These are phyloP conservation scores for Rubus idaeus DNA, from an alignment of 306 rosid species.

Conservation along the genomic window DNA sequence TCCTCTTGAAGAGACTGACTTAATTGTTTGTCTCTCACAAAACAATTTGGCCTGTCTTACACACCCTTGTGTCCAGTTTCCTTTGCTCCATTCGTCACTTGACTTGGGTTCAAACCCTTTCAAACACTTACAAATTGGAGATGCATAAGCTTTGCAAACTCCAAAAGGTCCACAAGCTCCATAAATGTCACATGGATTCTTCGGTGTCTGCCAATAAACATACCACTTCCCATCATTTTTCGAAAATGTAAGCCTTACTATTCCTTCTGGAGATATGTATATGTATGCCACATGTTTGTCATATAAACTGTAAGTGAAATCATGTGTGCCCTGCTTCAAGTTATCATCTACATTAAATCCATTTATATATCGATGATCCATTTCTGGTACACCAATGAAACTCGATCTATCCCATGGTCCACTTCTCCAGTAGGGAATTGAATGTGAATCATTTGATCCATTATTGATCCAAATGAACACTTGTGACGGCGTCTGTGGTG, in stretches of 20 bases:
- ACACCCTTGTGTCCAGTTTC: slow-evolving; percentile 26
- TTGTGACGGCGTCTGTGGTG: neutral
- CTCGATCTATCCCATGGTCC: slow-evolving; percentile 57
- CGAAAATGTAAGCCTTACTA: neutral
- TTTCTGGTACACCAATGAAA: slow-evolving; percentile 41
- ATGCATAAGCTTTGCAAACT: slow-evolving; percentile 9
- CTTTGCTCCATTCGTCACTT: slow-evolving; percentile 12
- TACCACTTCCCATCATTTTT: neutral
- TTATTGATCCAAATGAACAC: neutral
- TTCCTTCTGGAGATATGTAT: slow-evolving; percentile 35
- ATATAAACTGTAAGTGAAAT: slow-evolving; percentile 15
- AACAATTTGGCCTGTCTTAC: slow-evolving; percentile 13
- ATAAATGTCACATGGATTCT: slow-evolving; percentile 6
- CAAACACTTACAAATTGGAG: slow-evolving; percentile 14
- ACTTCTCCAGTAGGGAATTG: slow-evolving; percentile 42
- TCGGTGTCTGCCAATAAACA: slow-evolving; percentile 3
- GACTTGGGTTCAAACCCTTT: slow-evolving; percentile 25
- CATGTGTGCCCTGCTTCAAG: slow-evolving; percentile 25
- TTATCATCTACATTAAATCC: slow-evolving; percentile 32
- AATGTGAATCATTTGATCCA: slow-evolving; percentile 1
- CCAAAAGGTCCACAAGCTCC: slow-evolving; percentile 26
- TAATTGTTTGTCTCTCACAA: slow-evolving; percentile 4
- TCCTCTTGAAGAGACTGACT: neutral
- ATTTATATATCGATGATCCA: slow-evolving; percentile 28
- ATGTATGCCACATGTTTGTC: neutral